These are phyloP conservation scores for Thuja plicata DNA, from an alignment of 83 land plant species.

Conservation along the genomic window DNA sequence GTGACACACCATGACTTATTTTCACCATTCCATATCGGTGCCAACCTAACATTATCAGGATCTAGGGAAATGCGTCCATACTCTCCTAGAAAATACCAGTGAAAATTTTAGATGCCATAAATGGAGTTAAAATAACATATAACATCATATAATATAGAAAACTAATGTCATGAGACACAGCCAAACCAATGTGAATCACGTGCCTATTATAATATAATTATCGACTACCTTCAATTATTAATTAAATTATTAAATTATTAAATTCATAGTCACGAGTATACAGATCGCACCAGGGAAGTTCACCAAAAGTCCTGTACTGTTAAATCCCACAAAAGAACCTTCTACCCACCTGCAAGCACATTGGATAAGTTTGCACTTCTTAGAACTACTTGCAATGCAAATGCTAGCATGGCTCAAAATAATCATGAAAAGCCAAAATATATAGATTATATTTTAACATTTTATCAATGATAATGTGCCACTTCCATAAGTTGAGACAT, in stretches of 20 bases:
- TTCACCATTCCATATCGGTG: conserved; percentile 26
- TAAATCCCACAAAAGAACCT: conserved; percentile 18
- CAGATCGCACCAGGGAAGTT: conserved; percentile 20
- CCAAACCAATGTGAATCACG: background rate
- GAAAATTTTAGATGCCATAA: background rate
- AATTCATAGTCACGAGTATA: background rate
- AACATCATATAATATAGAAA: background rate
- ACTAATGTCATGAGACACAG: background rate
- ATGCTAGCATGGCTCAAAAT: background rate
- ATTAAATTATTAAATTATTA: background rate
- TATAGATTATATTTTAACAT: too few species aligned
- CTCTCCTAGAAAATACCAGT: conserved; percentile 12
- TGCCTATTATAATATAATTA: background rate
- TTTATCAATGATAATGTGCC: background rate
- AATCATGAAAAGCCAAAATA: background rate
- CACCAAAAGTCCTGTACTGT: conserved; percentile 14
- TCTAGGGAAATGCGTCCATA: conserved; percentile 13
- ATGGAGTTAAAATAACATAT: background rate
- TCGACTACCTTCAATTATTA: background rate
- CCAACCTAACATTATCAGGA: conserved; percentile 22
- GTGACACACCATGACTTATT: conserved; percentile 17
- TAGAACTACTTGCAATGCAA: background rate
- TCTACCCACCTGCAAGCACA: conserved; percentile 24
- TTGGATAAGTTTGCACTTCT: background rate
- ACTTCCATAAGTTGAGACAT: background rate